Evolutionary conservation across 768 basidiomycete genomes (phyloP), one percentile per base, ranked within the genome.

Genomic region (Collybia sp.): DNA sequence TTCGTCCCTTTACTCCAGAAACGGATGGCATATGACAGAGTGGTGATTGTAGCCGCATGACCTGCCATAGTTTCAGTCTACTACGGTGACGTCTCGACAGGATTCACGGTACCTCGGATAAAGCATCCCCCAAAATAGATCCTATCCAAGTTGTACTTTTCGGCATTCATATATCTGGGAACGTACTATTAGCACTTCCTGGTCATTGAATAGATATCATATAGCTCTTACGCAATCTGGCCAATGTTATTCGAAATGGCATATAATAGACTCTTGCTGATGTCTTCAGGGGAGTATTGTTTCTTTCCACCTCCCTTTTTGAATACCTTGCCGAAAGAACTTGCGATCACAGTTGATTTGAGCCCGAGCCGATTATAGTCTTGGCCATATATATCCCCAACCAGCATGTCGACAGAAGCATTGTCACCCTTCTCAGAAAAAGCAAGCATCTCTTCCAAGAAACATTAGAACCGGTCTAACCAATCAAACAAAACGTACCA

Each of bases 121-220:
- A 97, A 99, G 67, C 91, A 97, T 2, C 96, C 96, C 18, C 96
- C 94, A 75, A 98, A 99, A 72, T 97, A 99, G 53, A 99, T 98
- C 61, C 91, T 82, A 57, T 96, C 91, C 49, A 99, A 65, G 55
- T 89, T 85, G 64, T 98, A 96, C 71, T 98, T 98, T 64, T 98
- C 96, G 46, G 96, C 96, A 63, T 99, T 98, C 96, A 99, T 98
- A 66, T 93, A 97, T 40, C 92, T 95, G 61, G 30, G 11, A 47
- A 48, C 30, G 42, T 44, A 45, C 35, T 30, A 52, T 47, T 19
- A 40, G 45, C 18, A 35, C 44, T 33, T 8, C 15, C 6, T 20
- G 16, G 25, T 25, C 8, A 8, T 16, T 40, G 30, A 46, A 40
- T 40, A 40, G 42, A 17, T 35, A 18, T 20, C 12, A 19, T 30